A percentile compares a stretch with the other conserved stretches of the same genome.
Evolutionary conservation across 2,329 filamentous ascomycete species (phyloP).

Genomic region (Neodidymelliopsis sp.): DNA sequence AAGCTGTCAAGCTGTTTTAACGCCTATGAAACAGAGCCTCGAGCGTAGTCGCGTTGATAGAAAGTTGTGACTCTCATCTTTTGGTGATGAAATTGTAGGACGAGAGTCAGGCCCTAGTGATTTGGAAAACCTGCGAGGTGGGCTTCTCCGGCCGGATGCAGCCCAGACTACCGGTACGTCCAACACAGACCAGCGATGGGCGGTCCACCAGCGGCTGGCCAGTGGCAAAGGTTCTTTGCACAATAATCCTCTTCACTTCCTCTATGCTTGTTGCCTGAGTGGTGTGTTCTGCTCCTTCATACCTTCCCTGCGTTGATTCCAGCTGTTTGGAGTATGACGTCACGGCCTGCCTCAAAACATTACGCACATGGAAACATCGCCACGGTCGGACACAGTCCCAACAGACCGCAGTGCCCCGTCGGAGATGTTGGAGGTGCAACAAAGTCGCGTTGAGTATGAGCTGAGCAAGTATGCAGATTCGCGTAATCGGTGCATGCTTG

Average conservation of each 20-base stretch:
- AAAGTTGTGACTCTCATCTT: background rate
- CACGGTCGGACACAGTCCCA: no score
- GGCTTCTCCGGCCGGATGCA: background rate
- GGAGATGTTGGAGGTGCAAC: background rate
- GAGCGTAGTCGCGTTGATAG: background rate
- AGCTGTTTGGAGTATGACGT: conserved; percentile 1
- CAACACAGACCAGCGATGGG: background rate
- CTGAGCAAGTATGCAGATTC: conserved; percentile 1
- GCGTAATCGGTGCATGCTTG: no score
- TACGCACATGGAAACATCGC: no score
- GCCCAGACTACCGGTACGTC: no score
- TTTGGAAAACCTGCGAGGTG: background rate
- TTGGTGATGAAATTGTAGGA: background rate
- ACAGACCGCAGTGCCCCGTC: background rate
- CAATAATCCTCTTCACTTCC: background rate
- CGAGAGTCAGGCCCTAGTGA: background rate
- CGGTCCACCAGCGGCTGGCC: background rate
- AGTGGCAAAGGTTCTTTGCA: background rate
- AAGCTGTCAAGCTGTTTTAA: no score
- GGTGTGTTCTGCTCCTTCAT: background rate
- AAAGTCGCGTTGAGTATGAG: conserved; percentile 5
- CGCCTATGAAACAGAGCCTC: background rate
- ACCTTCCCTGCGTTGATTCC: background rate
- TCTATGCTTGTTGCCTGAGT: background rate
- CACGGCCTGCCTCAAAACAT: no score